Base-by-base conservation (phyloP, 441 rosid species). In the Pelargonium fulgidum region DNA sequence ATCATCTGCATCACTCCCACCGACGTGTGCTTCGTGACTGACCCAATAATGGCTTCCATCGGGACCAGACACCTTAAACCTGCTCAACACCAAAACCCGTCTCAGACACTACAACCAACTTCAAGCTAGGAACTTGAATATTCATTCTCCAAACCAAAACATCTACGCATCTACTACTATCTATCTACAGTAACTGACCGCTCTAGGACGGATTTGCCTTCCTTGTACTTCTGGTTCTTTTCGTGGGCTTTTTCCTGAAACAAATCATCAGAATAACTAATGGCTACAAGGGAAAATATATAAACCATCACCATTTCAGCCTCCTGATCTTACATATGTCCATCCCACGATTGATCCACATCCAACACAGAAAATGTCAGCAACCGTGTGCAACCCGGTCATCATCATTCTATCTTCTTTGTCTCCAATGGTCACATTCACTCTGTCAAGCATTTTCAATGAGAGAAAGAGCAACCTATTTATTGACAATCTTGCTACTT, bases 311-410 rank as follows among this genome's bases (percentile, higher is more conserved):
- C 68, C 68, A 66, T 56, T 36, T 54, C 39, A 11, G 33, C 13
- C 63, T 26, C 62, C 10, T 72, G 62, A 71, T 75, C 95, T 84
- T 89, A 94, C 98, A 68, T 94, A 94, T 88, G 82, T 92, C 99
- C 99, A 94, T 19, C 98, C 99, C 20, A 94, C 90, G 62, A 88
- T 86, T 7, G 99, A 89, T 77, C 99, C 98, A 62, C 99, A 94
- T 12, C 87, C 89, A 50, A 94, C 94, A 78, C 99, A 94, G 84
- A 87, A 94, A 54, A 92, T 86, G 81, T 94, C 99, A 47, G 85
- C 92, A 7, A 94, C 98, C 0, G 91, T 90, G 75, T 94, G 98
- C 89, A 87, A 17, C 36, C 99, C 98, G 0, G 98, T 94, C 80
- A 82, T 78, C 99, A 94, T 94, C 81, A 76, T 2, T 81, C 99